Conservation (phyloP, 202 grass and related monocot genomes). For the Tripidium arundinaceum region DNA sequence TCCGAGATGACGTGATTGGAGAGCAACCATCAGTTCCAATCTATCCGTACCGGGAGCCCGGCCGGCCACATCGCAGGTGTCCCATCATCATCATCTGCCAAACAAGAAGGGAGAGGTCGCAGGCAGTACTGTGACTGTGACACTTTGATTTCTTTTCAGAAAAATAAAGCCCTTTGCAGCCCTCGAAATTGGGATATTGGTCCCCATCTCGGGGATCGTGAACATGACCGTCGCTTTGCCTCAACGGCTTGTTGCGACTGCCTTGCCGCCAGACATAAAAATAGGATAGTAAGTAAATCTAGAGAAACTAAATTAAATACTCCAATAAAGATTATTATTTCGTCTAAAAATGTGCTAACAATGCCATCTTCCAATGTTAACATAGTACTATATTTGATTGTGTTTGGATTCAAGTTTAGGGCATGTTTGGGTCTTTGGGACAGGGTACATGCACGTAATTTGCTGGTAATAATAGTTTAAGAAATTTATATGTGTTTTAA, state of each 20-base stretch:
- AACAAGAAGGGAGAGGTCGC: not conserved
- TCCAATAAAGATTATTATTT: too few species aligned
- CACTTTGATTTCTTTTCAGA: not conserved
- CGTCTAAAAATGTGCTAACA: too few species aligned
- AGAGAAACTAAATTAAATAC: too few species aligned
- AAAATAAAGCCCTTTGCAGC: constrained; percentile 1
- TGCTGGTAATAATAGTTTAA: too few species aligned
- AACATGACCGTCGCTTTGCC: not conserved
- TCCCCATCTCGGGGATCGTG: constrained; percentile 5
- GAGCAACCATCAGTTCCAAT: not conserved
- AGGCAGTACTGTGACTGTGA: not conserved
- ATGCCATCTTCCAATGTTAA: too few species aligned
- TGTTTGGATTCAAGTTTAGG: too few species aligned
- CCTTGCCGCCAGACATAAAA: not conserved
- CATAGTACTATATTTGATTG: too few species aligned
- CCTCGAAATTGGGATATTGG: constrained; percentile 22
- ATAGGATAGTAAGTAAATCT: not conserved
- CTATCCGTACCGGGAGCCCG: not conserved
- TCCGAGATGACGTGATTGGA: not conserved
- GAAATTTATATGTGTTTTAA: too few species aligned
- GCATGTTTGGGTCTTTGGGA: too few species aligned
- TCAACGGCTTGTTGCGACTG: not conserved
- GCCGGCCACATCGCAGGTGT: not conserved
- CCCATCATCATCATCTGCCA: constrained; percentile 31
- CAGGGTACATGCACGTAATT: too few species aligned